Conservation (phyloP, 805 yeast genomes). For the Clavispora phyllophila region DNA sequence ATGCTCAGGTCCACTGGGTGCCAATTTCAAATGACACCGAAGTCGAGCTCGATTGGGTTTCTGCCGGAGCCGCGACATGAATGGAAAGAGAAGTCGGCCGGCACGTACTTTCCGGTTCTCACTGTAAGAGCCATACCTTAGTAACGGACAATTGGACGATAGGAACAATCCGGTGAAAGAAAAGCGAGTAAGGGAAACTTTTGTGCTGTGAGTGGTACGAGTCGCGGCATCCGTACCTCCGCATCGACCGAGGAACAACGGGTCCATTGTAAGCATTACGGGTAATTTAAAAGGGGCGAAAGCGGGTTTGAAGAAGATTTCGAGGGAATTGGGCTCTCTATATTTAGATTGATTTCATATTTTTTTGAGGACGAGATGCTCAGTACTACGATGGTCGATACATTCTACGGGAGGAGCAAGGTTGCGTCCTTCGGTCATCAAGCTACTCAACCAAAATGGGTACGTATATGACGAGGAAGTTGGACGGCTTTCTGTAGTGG, state of each 20-base stretch:
- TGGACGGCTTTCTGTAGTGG: conserved; percentile 40
- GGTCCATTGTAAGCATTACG: no score
- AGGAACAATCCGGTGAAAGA: conserved; percentile 3
- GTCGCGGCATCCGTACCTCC: not conserved
- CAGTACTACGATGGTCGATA: no score
- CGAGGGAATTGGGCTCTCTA: no score
- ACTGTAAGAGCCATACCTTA: conserved; percentile 4
- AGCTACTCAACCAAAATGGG: conserved; percentile 27
- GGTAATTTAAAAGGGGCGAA: no score
- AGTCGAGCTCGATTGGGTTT: not conserved
- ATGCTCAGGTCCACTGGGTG: not conserved
- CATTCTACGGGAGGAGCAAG: conserved; percentile 54
- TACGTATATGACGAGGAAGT: conserved; percentile 46
- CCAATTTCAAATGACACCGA: not conserved
- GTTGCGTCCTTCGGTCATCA: conserved; percentile 40
- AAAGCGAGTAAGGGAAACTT: not conserved
- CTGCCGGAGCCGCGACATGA: not conserved
- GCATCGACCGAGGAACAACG: not conserved
- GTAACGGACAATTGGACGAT: conserved; percentile 14
- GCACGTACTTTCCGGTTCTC: not conserved
- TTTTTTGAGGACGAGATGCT: no score
- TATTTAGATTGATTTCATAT: no score
- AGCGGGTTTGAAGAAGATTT: not conserved
- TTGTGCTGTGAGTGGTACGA: not conserved
- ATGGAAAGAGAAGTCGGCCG: not conserved